A percentile compares a stretch with the other conserved stretches of the same genome.
These are phyloP conservation scores for Talaromyces pinophilus DNA, from an alignment of 2,329 filamentous ascomycete species.

Conservation along the genomic window DNA sequence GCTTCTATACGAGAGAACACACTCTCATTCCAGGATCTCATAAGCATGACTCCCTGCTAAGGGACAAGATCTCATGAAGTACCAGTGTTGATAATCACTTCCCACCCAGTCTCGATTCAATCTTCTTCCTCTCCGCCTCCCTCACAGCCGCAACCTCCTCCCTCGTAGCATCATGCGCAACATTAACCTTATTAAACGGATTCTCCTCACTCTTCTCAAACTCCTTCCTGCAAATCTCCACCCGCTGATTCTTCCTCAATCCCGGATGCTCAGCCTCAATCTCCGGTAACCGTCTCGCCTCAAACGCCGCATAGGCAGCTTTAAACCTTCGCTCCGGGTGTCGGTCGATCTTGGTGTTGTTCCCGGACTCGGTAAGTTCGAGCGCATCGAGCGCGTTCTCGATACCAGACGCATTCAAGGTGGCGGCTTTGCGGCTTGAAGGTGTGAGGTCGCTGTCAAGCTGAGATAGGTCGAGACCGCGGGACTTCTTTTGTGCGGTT, in stretches of 20 bases:
- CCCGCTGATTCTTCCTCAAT: slow-evolving; percentile 77
- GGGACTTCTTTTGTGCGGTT: slow-evolving; percentile 56
- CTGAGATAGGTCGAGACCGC: slow-evolving; percentile 72
- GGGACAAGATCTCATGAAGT: not conserved
- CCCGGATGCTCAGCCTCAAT: slow-evolving; percentile 82
- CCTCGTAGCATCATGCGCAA: slow-evolving; percentile 72
- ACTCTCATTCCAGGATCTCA: not conserved
- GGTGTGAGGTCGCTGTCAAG: slow-evolving; percentile 60
- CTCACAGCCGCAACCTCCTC: slow-evolving; percentile 71
- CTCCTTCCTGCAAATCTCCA: slow-evolving; percentile 82
- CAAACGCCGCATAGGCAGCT: slow-evolving; percentile 79
- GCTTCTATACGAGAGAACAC: not conserved
- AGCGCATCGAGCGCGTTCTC: slow-evolving; percentile 92
- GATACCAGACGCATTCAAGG: slow-evolving; percentile 82
- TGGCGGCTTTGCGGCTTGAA: slow-evolving; percentile 49
- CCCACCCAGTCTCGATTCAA: slow-evolving; percentile 65
- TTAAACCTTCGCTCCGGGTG: slow-evolving; percentile 87
- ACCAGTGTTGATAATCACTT: slow-evolving; percentile 25
- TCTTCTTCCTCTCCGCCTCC: slow-evolving; percentile 68
- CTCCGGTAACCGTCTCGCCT: slow-evolving; percentile 78
- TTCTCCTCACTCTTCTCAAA: slow-evolving; percentile 95
- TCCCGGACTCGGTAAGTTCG: slow-evolving; percentile 61
- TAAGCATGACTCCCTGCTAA: not conserved
- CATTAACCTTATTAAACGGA: slow-evolving; percentile 84
- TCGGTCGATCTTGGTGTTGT: slow-evolving; percentile 72